phyloP scores from a whole-genome alignment of 495 filamentous ascomycete genomes.

The Zalerion maritima region DNA sequence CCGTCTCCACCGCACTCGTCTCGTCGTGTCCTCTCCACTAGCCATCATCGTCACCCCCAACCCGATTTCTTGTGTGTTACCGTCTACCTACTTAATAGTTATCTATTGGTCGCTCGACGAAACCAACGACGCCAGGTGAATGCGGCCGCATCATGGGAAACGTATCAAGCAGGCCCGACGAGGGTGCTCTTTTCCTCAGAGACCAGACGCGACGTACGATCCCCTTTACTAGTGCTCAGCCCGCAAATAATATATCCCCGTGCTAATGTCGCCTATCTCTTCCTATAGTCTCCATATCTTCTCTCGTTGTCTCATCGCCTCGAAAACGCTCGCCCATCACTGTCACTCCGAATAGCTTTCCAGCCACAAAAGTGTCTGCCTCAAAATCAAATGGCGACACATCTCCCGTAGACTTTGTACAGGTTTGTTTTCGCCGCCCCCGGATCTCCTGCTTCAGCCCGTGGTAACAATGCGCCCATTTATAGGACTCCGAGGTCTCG shows the following conservation, averaged over 20 bases:
- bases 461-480: constrained; percentile 1
- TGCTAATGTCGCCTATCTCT: constrained; percentile 9
- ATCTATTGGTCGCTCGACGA: not conserved
- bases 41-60: not conserved
- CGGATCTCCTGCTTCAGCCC: not conserved
- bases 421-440: constrained; percentile 39
- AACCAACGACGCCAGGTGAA: no score
- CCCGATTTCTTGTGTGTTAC: not conserved
- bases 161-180: constrained; percentile 81
- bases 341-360: constrained; percentile 78
- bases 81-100: not conserved
- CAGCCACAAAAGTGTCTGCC: constrained; percentile 64
- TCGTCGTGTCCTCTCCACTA: not conserved
- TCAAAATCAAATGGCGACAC: constrained; percentile 63
- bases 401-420: constrained; percentile 72
- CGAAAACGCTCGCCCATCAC: constrained; percentile 57
- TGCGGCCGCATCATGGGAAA: constrained; percentile 77
- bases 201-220: constrained; percentile 74
- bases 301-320: constrained; percentile 63
- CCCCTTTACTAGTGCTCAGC: constrained; percentile 8
- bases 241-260: constrained; percentile 3
- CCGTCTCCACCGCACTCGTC: not conserved
- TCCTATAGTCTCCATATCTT: constrained; percentile 63
- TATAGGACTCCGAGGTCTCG: constrained; percentile 5
- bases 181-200: constrained; percentile 71